Base-by-base conservation (phyloP, 495 filamentous ascomycete species). In the Aspergillus leporis region DNA sequence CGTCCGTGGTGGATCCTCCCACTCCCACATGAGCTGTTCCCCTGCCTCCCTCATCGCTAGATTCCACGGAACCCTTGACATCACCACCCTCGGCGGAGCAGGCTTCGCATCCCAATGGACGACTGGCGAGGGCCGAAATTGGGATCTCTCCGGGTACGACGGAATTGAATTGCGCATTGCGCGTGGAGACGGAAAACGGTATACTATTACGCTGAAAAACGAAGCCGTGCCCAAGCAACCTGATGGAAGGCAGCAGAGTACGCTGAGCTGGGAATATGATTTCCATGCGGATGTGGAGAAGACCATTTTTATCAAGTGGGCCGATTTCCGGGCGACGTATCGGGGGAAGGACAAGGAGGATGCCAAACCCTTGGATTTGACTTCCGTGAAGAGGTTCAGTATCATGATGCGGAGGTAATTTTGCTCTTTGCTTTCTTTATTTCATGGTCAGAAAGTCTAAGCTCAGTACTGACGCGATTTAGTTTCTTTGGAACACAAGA, bases 41-140 rank as follows among this genome's bases (percentile, higher is more conserved):
- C 60, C 53, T 5, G 62, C 61, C 23, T 61, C 55, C 14, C 58
- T 67, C 14, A 56, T 61, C 9, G 72, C 74, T 7, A 60, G 66
- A 1, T 93, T 96, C 70, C 69, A 81, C 46, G 92, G 91, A 10
- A 72, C 74, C 18, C 82, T 95, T 5, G 89, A 93, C 69, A 88
- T 87, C 48, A 78, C 74, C n/a, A 84, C 86, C 0, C 83, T 95
- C 0, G 89, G 89, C 13, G 90, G 90, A 10, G 90, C 92, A 0
- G 92, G 91, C 5, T 96, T 95, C 66, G 90, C 91, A 1, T 87
- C 83, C 0, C 90, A 93, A 62, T 83, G 88, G 25, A 90, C 90
- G 12, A 74, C 74, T 12, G 75, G 75, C n/a, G 75, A 78, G 14
- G 66, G 72, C 0, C 56, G 64, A 6, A 66, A 46, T 4, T 88